phyloP scores from a whole-genome alignment of 768 basidiomycete genomes.

The Stropharia rugosoannulata region DNA sequence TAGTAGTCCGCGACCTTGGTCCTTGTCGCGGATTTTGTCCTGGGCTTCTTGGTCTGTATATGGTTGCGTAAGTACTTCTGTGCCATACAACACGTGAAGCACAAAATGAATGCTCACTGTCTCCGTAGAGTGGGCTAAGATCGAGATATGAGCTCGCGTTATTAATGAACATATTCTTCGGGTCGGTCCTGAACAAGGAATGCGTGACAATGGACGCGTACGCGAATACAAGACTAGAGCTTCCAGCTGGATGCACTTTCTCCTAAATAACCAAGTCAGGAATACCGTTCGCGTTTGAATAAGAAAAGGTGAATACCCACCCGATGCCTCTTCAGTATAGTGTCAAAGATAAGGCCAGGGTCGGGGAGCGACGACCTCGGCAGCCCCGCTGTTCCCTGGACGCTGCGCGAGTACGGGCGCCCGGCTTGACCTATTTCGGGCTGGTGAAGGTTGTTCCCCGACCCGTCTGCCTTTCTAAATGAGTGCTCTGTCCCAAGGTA shows the following conservation, averaged over 20 bases:
- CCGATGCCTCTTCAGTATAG: conserved; percentile 42
- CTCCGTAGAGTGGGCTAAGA: conserved; percentile 55
- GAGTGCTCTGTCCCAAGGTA: conserved; percentile 28
- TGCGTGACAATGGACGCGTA: conserved; percentile 68
- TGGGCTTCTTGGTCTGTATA: conserved; percentile 32
- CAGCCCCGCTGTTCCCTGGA: conserved; percentile 40
- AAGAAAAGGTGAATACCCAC: conserved; percentile 6
- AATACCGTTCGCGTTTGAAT: neutral
- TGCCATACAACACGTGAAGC: neutral
- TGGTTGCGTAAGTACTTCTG: neutral
- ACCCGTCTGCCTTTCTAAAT: conserved; percentile 35
- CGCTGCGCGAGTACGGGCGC: conserved; percentile 51
- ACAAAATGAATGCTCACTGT: conserved; percentile 26
- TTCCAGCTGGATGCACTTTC: conserved; percentile 50
- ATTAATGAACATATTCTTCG: conserved; percentile 43
- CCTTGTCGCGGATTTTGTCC: conserved; percentile 46
- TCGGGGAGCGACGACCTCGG: conserved; percentile 49
- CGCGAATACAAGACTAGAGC: conserved; percentile 65
- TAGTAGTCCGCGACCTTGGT: conserved; percentile 46
- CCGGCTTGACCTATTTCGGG: conserved; percentile 51
- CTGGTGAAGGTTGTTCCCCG: conserved; percentile 40
- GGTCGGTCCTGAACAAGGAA: conserved; percentile 51
- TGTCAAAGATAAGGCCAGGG: conserved; percentile 61
- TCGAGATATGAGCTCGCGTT: conserved; percentile 57
- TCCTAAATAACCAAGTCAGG: conserved; percentile 20